Base-by-base conservation (phyloP, 1,139 yeast species). In the Geotrichum aggregatum region DNA sequence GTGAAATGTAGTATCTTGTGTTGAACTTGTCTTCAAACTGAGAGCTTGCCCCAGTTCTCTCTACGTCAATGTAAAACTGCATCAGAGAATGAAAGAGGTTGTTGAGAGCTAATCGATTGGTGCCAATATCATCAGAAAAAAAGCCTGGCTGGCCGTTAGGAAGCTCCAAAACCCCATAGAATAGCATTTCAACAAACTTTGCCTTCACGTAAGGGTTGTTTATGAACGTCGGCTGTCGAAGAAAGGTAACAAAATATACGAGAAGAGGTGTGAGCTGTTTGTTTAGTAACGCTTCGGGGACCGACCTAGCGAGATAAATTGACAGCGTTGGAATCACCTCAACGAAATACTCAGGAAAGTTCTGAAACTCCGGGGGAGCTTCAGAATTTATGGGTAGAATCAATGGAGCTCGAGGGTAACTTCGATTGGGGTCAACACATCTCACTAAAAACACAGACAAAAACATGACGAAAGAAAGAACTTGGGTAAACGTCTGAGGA, bases 1-100 rank as follows among this genome's bases (percentile, higher is more conserved):
- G 80, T 1, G 97, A 84, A 44, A 91, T 87, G 66, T 88, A 85
- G 68, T 82, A 92, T 66, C 98, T 78, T 47, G 88, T 81, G 68
- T 88, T 91, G 72, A 94, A 92, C 68, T 92, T 92, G 70, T 92
- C 99, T 67, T 92, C 92, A 66, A 92, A 92, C 69, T 92, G 98
- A 0, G 95, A 83, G 4, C 94, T 83, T 2, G 97, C 86, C 6
- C 98, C 98, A 0, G 98, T 94, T 65, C 87, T 88, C 66, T 92
- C 99, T 53, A 91, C 92, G 77, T 87, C 89, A 41, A 92, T 95
- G 67, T 92, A 92, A 59, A 89, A 86, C 63, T 88, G 94, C 70
- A 92, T 77, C 55, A 92, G 75, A 0, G 96, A 85, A 63, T 87
- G 91, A 55, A 92, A 73, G 54, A 94, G 67, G 64, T 91, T 82